Evolutionary conservation across 2,329 filamentous ascomycete genomes (phyloP), one percentile per base, ranked within the genome.

Genomic region (Cercospora zeae-maydis): DNA sequence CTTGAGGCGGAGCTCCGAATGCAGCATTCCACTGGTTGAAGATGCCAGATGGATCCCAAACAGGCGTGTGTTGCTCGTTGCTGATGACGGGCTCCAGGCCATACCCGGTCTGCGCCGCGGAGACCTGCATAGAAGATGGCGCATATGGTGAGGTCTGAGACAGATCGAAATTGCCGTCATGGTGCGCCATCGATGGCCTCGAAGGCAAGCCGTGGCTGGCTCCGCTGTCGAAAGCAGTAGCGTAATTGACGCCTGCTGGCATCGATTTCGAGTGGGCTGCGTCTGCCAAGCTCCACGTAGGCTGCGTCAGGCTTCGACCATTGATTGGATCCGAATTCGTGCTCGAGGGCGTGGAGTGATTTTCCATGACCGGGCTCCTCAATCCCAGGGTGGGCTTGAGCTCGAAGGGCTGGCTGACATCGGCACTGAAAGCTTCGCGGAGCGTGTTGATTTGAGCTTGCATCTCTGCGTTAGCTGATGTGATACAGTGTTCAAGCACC

Each of bases 11-110:
- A 59, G 75, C 72, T 64, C 92, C 91, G 80, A 97, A 98, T 68
- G 93, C 93, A 73, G 90, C 88, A 77, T 96, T 93, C 93, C 93
- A 98, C 81, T 96, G 92, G 77, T 93, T 96, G 72, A 66, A 69
- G 63, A 75, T 74, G 37, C 72, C 71, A 24, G 72, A 74, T 3
- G 73, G 73, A 66, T 75, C 73, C 73, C 73, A 75, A 27, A 72
- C 69, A 24, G 72, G 72, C 16, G 69, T 65, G 39, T 66, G 65
- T 54, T 67, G 66, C 51, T 73, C 71, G 61, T 70, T 73, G 66
- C 66, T 71, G 47, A 69, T 64, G 60, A 70, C 67, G 30, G 66
- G 69, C 45, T 72, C 70, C 10, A 72, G 58, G 14, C 62, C 52
- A 51, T 69, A 71, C 4, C 66, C 68, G 27, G 64, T 65, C 36